Base-by-base conservation (phyloP, 441 rosid genomes). In the Melastoma candidum region DNA sequence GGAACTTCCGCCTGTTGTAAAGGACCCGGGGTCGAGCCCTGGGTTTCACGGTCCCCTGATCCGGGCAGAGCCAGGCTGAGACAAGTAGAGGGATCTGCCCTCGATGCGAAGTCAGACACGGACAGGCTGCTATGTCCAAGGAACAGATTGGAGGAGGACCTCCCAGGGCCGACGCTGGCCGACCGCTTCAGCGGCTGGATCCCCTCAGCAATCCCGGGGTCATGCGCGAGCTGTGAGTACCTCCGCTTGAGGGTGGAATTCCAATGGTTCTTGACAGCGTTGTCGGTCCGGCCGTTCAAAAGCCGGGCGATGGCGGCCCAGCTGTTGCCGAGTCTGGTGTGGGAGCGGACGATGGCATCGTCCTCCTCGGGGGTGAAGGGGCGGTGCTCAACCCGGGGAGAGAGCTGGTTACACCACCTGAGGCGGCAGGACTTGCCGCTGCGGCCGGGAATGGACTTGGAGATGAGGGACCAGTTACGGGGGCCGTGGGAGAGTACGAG, bases 241-340 rank as follows among this genome's bases (percentile, higher is more conserved):
- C 63, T 74, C 22, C 82, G 71, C 50, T 74, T 75, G 32, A 81
- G 63, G 36, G 78, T 72, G 9, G 79, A 73, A 61, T 75, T 75
- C 83, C 81, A 81, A 24, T 77, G 87, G 41, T 32, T 32, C 41
- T 32, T 32, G 41, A 32, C 41, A 8, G 41, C 41, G 41, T 32
- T 32, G 41, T 32, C 41, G 41, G 41, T 32, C 41, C 41, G 5
- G 5, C 41, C 41, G 8, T 32, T 32, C 8, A 32, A 8, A 8
- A 32, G 41, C 41, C 41, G 5, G 41, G 41, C 41, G 41, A 32
- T 32, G 41, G 41, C 8, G 41, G 41, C 41, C 41, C 41, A 32
- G 8, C 8, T 32, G 41, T 32, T 32, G 7, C 41, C 41, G 8
- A 32, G 8, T 8, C 41, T 32, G 41, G 41, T 6, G 41, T 32